Conservation (phyloP, 108 stramenopile genomes). For the Mayamaea pseudoterrestris region DNA sequence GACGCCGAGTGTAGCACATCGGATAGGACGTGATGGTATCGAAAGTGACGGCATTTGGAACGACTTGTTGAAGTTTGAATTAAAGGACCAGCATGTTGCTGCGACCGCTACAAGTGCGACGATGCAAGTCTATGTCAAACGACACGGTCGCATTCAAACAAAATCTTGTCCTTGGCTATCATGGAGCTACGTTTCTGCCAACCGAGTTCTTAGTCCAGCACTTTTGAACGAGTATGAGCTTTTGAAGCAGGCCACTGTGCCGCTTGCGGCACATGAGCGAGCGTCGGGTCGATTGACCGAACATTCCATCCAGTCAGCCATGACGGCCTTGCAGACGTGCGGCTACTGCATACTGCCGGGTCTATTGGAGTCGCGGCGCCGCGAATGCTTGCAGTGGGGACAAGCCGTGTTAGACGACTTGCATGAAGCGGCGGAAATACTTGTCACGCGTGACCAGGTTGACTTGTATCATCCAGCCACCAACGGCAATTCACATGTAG, state of each 20-base stretch:
- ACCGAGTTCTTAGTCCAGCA: too few relatives aligned
- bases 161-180: constrained; percentile 24
- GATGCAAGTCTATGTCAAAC: too few relatives aligned
- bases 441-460: constrained; percentile 29
- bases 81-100: too few relatives aligned
- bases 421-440: constrained; percentile 30
- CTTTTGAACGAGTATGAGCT: too few relatives aligned
- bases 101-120: too few relatives aligned
- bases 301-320: constrained; percentile 26
- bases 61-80: too few relatives aligned
- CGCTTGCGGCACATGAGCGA: constrained; percentile 19
- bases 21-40: too few relatives aligned
- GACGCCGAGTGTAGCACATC: too few relatives aligned
- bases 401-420: constrained; percentile 46
- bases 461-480: constrained; percentile 54
- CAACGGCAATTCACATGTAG: constrained; percentile 1
- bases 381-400: constrained; percentile 44
- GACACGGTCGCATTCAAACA: too few relatives aligned
- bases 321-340: constrained; percentile 21
- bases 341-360: constrained; percentile 52
- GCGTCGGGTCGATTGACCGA: constrained; percentile 13
- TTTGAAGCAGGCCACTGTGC: constrained; percentile 14
- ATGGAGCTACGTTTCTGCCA: constrained; percentile 1
- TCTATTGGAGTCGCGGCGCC: constrained; percentile 21
- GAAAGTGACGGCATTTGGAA: too few relatives aligned